Evolutionary conservation across 1,284 basidiomycete species (phyloP), one percentile per base, ranked within the genome.

Genomic region (Fomitopsis betulina): DNA sequence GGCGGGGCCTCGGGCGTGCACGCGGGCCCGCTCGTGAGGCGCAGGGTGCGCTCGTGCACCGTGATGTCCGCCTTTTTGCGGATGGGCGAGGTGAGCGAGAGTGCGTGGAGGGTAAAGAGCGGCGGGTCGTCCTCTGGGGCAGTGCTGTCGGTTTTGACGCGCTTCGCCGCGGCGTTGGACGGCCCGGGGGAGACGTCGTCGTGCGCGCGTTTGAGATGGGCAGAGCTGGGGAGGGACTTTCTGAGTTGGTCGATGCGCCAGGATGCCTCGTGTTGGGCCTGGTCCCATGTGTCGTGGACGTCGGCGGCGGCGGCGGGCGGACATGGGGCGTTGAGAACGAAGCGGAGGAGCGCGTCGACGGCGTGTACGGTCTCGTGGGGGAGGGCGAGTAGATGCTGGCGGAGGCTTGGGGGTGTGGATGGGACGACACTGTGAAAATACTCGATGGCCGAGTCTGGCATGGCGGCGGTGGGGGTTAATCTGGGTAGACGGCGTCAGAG

Each of bases 21-120:
- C 0, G 81, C 79, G 1, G 73, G 65, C 84, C 32, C n/a, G 49
- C 9, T 23, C 15, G 73, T 70, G 61, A 89, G 78, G 4, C 73
- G 75, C 50, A 89, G 74, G 5, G 79, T 74, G 19, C 73, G 70
- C 15, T 70, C 63, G 62, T 81, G 77, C 42, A 87, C 71, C 15
- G 78, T 79, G 61, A 89, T 77, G 64, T 88, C 80, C 23, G 85
- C 78, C 63, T 87, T 88, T 72, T 86, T 88, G 53, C 87, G 82
- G 42, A 89, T 68, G n/a, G 87, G 87, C 0, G 86, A 81, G 10
- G 83, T 82, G 12, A 79, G 74, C 23, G 86, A 87, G 52, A 89
- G 70, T 27, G 80, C 71, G 38, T 85, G 81, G 5, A 89, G 72
- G 2, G 82, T 81, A 71, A 79, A 85, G 5, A 80, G 61, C 0